Evolutionary conservation across 2,329 filamentous ascomycete species (phyloP).

Genomic region (Arthrobotrys sinensis): DNA sequence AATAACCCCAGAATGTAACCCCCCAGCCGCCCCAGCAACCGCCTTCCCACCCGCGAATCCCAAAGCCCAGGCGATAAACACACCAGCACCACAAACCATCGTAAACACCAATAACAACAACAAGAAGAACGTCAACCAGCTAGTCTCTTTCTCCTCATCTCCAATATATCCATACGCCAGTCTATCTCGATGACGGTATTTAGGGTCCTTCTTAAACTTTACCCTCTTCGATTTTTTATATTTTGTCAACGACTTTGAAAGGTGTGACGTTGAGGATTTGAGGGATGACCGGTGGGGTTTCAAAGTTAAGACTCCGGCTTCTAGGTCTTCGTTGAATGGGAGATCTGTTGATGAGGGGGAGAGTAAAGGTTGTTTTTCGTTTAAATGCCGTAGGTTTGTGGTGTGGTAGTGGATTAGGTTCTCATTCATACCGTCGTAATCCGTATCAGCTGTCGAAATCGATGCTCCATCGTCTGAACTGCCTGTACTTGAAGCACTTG

Average conservation of each 20-base stretch:
- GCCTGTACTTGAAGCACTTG: background rate
- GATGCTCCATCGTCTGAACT: constrained; percentile 28
- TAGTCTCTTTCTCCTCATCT: constrained; percentile 47
- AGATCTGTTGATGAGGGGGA: background rate
- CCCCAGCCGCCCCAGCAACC: constrained; percentile 10
- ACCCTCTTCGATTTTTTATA: constrained; percentile 37
- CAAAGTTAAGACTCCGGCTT: constrained; percentile 18
- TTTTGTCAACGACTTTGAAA: constrained; percentile 3
- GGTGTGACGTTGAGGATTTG: background rate
- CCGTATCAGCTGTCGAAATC: constrained; percentile 37
- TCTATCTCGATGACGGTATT: constrained; percentile 36
- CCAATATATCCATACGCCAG: constrained; percentile 38
- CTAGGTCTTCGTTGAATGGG: constrained; percentile 37
- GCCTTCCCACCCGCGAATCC: constrained; percentile 48
- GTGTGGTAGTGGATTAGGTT: constrained; percentile 49
- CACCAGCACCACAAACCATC: constrained; percentile 48
- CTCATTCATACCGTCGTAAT: constrained; percentile 48
- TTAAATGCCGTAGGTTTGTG: background rate
- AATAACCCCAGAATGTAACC: constrained; percentile 15
- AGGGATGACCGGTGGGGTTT: constrained; percentile 1
- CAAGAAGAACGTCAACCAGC: constrained; percentile 51
- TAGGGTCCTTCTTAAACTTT: constrained; percentile 52
- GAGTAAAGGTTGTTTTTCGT: constrained; percentile 37
- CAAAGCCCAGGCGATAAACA: constrained; percentile 57
- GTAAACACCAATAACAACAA: constrained; percentile 43